Percentiles rank a stretch among this genome's conserved stretches.
phyloP scores from a whole-genome alignment of 805 yeast species.

The Metschnikowia similis region DNA sequence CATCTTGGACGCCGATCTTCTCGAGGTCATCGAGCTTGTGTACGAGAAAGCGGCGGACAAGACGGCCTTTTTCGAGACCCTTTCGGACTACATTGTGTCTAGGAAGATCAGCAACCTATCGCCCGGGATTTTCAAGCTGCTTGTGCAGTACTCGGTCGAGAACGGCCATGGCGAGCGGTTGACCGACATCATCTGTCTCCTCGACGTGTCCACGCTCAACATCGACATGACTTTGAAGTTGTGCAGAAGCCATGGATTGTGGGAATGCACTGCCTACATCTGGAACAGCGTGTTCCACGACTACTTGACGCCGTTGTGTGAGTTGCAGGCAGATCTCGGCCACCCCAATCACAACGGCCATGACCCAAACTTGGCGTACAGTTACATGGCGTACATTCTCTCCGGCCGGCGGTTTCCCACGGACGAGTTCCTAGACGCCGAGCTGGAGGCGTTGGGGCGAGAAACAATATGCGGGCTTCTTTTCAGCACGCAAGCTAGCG shows the following conservation, averaged over 20 bases:
- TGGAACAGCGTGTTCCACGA: constrained; percentile 71
- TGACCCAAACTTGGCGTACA: constrained; percentile 29
- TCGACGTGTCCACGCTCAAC: constrained; percentile 68
- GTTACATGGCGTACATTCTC: constrained; percentile 63
- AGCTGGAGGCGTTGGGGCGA: constrained; percentile 11
- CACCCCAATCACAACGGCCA: constrained; percentile 1
- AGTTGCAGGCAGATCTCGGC: constrained; percentile 34
- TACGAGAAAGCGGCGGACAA: constrained; percentile 27
- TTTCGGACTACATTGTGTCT: constrained; percentile 50
- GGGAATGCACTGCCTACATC: constrained; percentile 63
- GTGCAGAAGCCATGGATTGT: constrained; percentile 52
- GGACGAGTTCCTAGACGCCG: constrained; percentile 42
- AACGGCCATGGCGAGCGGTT: constrained; percentile 43
- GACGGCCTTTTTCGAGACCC: constrained; percentile 44
- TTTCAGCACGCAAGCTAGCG: constrained; percentile 36
- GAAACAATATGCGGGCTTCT: constrained; percentile 11
- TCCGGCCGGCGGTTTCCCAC: constrained; percentile 83
- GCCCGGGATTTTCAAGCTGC: constrained; percentile 56
- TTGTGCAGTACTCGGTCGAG: constrained; percentile 50
- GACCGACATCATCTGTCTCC: constrained; percentile 63
- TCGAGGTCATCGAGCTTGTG: constrained; percentile 18
- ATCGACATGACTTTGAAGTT: constrained; percentile 68
- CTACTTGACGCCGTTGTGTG: constrained; percentile 64
- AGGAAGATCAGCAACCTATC: constrained; percentile 49
- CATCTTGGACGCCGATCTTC: constrained; percentile 4